Base-by-base conservation (phyloP, 495 filamentous ascomycete genomes). In the Penicillium nucicola region DNA sequence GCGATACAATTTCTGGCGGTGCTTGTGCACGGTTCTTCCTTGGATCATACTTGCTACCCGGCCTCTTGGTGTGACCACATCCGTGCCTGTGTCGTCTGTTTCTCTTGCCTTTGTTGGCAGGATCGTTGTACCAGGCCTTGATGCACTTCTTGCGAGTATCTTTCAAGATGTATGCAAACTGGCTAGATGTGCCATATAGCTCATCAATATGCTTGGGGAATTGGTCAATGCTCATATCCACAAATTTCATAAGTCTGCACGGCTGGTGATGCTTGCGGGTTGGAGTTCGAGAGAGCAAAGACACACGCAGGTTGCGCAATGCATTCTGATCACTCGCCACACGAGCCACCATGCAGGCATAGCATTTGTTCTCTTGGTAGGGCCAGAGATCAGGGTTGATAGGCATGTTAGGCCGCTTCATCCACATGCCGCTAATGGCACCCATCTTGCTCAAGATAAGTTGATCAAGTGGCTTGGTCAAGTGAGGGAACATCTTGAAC, bases 301-400 rank as follows among this genome's bases (percentile, higher is more conserved):
- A 42, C 0, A 63, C 43, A 1, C 67, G 61, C n/a, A 76, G 42
- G 19, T 68, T 54, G 11, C 51, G 55, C 9, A 75, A 19, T 0
- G 43, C 35, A 1, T 43, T 12, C 6, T 55, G 64, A 22, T 63
- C 33, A 1, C 30, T 30, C 0, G 60, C 60, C 25, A 78, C 50
- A 1, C 72, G 59, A 2, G 68, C 64, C 34, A 77, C 49, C 33
- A 77, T 70, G 42, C 77, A 72, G 9, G 70, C 68, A 40, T 74
- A 36, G 45, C 77, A 72, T 15, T 50, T 20, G 42, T 77, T 66
- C 19, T 50, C 50, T 37, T 77, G 66, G 30, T 57, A 66, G 1
- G 34, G 2, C 60, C 57, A 61, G 23, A 46, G 48, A 2, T 39
- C 18, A 9, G 52, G 28, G 8, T 22, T 25, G 10, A 42, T 41